Evolutionary conservation across 2,329 filamentous ascomycete genomes (phyloP).

Genomic region (Fusarium algeriense): DNA sequence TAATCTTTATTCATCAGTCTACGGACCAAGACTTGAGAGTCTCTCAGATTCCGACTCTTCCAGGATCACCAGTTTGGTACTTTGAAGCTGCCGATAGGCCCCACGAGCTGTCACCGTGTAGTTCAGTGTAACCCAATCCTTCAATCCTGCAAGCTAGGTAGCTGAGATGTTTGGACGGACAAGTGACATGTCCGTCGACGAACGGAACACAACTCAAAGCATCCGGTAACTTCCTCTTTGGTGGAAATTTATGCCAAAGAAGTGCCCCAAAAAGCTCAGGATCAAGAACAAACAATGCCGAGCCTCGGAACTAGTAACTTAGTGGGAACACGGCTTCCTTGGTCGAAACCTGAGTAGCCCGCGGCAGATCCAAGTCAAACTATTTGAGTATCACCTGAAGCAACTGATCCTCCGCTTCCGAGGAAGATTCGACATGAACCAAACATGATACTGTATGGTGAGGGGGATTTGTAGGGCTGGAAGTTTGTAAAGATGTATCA

Average conservation of each 20-base stretch:
- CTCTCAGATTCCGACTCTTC: not conserved
- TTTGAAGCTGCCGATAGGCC: not conserved
- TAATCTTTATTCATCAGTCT: not conserved
- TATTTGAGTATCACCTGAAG: not conserved
- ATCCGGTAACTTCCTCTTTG: not conserved
- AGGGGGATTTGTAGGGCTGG: not conserved
- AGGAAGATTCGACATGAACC: not conserved
- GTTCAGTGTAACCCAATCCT: not conserved
- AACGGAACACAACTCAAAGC: not conserved
- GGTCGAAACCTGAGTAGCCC: not conserved
- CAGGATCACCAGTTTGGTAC: not conserved
- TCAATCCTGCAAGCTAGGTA: not conserved
- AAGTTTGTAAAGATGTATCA: not conserved
- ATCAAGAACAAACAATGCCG: not conserved
- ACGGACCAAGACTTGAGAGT: not conserved
- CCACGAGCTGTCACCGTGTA: not conserved
- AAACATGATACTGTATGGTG: not conserved
- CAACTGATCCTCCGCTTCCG: not conserved
- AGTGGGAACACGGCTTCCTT: not conserved
- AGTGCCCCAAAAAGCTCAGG: not conserved
- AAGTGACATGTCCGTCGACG: constrained; percentile 5
- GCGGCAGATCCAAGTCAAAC: not conserved
- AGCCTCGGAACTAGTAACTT: not conserved
- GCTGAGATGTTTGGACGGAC: not conserved
- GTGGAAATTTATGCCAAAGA: not conserved